Base-by-base conservation (phyloP, 768 basidiomycete species). In the Megacollybia marginata region DNA sequence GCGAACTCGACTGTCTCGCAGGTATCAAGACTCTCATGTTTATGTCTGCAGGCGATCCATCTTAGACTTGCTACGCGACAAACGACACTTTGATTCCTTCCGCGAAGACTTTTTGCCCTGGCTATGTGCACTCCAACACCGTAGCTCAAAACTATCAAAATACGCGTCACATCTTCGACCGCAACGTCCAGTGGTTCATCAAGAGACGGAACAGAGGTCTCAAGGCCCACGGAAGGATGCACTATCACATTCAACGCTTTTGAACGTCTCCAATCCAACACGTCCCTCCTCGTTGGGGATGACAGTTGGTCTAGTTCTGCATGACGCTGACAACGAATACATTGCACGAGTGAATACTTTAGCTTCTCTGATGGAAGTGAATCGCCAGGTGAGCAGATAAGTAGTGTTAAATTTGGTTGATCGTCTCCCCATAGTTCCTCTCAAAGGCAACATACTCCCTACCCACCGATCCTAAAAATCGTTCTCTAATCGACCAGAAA, bases 71-170 rank as follows among this genome's bases (percentile, higher is more conserved):
- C 69, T 93, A 23, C 74, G 79, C 10, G 75, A 80, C 52, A 89
- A 88, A 57, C 68, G 67, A 5, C 76, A 82, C 56, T 74, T 93
- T 38, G 84, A 90, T 46, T 95, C 92, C 13, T 73, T 97, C 47
- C 76, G 87, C 46, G 88, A 94, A 63, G 92, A 96, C 52, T 89
- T 96, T 58, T 62, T 97, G 10, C 94, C 94, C 0, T 96, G 92
- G 90, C 61, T 96, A 49, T 88, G 91, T 68, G 92, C 90, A 61
- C 69, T 88, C 6, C 88, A 89, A 53, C 92, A 92, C 62, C 83
- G 83, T 51, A 68, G 70, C 9, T 71, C 73, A 13, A 83, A 80
- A 56, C 70, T 71, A 54, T 66, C 64, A 44, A 85, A 81, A 65
- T 88, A 87, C 54, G 76, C 70, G 32, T 65, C 68, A 53, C 23